Evolutionary conservation across 306 rosid species (phyloP).

Genomic region (Ziziphus jujuba): DNA sequence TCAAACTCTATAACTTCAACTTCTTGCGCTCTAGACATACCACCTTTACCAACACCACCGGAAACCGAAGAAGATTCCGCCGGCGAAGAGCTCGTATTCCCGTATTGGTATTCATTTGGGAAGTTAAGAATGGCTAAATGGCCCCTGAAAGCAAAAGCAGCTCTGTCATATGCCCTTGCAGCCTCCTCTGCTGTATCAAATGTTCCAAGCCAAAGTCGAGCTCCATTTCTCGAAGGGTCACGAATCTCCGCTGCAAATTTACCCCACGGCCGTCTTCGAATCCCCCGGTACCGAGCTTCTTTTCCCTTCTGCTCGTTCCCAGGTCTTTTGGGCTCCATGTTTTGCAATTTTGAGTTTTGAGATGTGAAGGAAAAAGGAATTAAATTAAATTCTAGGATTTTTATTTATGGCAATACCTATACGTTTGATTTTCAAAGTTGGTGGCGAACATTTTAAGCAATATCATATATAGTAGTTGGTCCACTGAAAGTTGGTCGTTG

Average conservation of each 20-base stretch:
- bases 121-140: conserved; percentile 78
- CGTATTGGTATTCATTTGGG: conserved; percentile 65
- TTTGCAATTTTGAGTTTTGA: neutral
- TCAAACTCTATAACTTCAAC: conserved; percentile 58
- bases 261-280: conserved; percentile 88
- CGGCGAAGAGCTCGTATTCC: conserved; percentile 20
- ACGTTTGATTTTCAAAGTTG: too few species aligned
- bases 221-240: conserved; percentile 84
- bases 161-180: conserved; percentile 87
- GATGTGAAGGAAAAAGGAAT: too few species aligned
- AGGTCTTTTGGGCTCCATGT: conserved; percentile 44
- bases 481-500: neutral
- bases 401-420: too few species aligned
- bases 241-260: conserved; percentile 92
- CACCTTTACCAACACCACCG: neutral
- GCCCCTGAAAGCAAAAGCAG: conserved; percentile 75
- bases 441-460: too few species aligned
- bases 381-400: too few species aligned
- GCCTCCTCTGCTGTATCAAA: conserved; percentile 84
- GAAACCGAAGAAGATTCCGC: conserved; percentile 23
- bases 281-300: conserved; percentile 64
- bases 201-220: conserved; percentile 83
- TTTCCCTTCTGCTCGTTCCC: conserved; percentile 16
- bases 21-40: neutral
- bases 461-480: too few species aligned